Evolutionary conservation across 1,139 yeast species (phyloP), one percentile per base, ranked within the genome.

Genomic region (Taphrina communis): DNA sequence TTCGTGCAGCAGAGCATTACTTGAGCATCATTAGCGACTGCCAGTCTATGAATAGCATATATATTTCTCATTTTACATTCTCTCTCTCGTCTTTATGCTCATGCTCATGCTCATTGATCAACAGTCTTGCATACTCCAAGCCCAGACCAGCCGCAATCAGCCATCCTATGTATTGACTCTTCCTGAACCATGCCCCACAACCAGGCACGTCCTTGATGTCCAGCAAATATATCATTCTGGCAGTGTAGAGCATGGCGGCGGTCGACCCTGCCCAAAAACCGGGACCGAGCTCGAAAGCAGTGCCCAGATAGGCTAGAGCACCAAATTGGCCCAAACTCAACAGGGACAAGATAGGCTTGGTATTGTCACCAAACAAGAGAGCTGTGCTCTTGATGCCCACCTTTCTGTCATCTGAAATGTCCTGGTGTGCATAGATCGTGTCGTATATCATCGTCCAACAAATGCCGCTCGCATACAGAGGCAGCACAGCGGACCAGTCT

Each of bases 331-430:
- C 87, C 0, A 81, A 81, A 11, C 90, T 84, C 72, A 91, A 77
- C 0, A 84, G 86, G 63, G 84, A 82, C 74, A 90, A 80, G 62
- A 92, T 85, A 4, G 87, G 84, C 75, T 88, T 91, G 0, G 97
- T 85, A 44, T 85, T 83, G 25, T 84, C 85, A 2, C 95, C 96
- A 98, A 99, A 94, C 5, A 88, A 91, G 74, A 94, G 83, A 4
- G 99, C 99, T 0, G 98, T 91, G 1, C 97, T 90, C 78, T 93
- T 92, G 73, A 95, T 89, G 7, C 98, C 98, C 0, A 97, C 98
- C 69, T 84, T 81, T 67, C 89, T 80, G 78, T 95, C 99, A 75
- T 88, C 95, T 70, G 79, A 80, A 80, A 95, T 95, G 78, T 95
- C 99, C 80, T 95, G 99, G 77, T 95, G 99, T 0, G 99, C 99